Evolutionary conservation across 306 rosid genomes (phyloP).

Genomic region (Albizia julibrissin): DNA sequence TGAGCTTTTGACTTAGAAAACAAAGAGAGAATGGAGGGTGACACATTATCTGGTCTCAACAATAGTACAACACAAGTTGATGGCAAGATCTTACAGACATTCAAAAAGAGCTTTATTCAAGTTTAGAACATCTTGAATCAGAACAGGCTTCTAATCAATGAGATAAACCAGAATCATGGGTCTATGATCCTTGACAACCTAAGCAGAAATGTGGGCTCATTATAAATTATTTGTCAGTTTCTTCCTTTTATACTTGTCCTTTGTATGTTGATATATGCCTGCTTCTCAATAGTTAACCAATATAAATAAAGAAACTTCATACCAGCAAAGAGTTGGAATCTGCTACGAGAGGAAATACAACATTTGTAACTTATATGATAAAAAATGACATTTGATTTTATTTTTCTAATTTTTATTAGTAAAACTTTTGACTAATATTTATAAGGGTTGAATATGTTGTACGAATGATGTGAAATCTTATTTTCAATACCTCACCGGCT

Average conservation of each 20-base stretch:
- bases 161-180: constrained; percentile 97
- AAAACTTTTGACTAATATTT: no score
- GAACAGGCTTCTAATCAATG: constrained; percentile 87
- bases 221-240: constrained; percentile 1
- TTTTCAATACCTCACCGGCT: no score
- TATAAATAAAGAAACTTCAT: no score
- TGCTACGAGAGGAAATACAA: no score
- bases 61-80: constrained; percentile 69
- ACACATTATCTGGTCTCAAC: constrained; percentile 75
- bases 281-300: constrained; percentile 13
- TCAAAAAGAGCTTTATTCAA: constrained; percentile 86
- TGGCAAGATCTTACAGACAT: constrained; percentile 74
- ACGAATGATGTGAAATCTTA: no score
- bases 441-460: no score
- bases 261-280: not conserved
- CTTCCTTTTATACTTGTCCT: not conserved
- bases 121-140: constrained; percentile 91
- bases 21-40: constrained; percentile 70
- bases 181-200: constrained; percentile 92
- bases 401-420: no score
- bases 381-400: no score
- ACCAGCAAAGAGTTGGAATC: no score
- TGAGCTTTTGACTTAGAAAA: constrained; percentile 37
- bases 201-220: constrained; percentile 90
- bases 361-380: no score